Evolutionary conservation across 2,329 filamentous ascomycete species (phyloP).

Genomic region (Akanthomyces dipterigenus): DNA sequence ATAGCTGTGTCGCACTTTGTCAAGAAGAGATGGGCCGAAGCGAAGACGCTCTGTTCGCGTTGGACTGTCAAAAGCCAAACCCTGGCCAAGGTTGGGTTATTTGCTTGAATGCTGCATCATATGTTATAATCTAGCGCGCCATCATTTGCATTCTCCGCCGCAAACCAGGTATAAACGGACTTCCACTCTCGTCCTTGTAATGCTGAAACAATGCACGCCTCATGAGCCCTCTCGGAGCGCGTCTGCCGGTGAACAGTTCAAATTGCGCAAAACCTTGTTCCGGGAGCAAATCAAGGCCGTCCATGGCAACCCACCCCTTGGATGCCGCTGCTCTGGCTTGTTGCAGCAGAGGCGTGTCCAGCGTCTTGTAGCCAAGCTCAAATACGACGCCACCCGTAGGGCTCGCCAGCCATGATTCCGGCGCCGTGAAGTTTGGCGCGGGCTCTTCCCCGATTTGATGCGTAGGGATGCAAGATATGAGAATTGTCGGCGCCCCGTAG

Average conservation of each 20-base stretch:
- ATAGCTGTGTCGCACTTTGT: too few species aligned
- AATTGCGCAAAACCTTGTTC: conserved; percentile 80
- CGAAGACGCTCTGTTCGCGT: too few species aligned
- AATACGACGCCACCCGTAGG: conserved; percentile 69
- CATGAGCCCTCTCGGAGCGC: conserved; percentile 55
- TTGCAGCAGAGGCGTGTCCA: conserved; percentile 62
- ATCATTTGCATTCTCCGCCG: conserved; percentile 34
- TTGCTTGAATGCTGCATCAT: background rate
- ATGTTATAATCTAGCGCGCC: conserved; percentile 22
- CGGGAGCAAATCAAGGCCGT: conserved; percentile 67
- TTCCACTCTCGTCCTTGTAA: conserved; percentile 36
- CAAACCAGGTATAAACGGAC: conserved; percentile 33
- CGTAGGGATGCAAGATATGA: conserved; percentile 70
- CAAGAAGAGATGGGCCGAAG: too few species aligned
- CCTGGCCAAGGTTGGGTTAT: background rate
- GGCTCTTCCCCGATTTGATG: conserved; percentile 57
- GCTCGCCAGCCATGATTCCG: conserved; percentile 62
- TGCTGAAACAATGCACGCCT: conserved; percentile 52
- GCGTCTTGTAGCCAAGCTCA: conserved; percentile 67
- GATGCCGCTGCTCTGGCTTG: conserved; percentile 57
- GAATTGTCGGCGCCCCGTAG: conserved; percentile 61
- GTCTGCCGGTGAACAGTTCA: conserved; percentile 65
- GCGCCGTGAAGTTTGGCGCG: conserved; percentile 64
- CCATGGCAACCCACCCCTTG: conserved; percentile 66
- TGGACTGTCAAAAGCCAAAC: too few species aligned